phyloP scores from a whole-genome alignment of 139 green algal genomes.

The Marvania coccoides region DNA sequence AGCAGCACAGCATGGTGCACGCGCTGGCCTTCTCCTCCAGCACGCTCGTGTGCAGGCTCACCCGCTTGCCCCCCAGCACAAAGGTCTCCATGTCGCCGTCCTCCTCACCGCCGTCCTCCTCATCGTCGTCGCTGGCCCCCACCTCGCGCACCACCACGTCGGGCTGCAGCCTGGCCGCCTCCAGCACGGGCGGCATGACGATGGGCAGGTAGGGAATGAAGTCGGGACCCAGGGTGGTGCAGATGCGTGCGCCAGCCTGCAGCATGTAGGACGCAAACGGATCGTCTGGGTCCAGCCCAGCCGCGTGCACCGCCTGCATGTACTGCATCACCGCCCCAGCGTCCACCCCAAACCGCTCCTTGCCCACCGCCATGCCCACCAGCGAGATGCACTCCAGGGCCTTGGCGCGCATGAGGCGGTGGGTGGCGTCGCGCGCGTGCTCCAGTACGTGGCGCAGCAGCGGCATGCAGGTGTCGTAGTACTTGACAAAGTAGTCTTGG shows the following conservation, averaged over 20 bases:
- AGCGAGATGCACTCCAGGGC: constrained; percentile 94
- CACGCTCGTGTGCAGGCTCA: constrained; percentile 65
- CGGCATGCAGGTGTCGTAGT: constrained; percentile 66
- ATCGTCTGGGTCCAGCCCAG: constrained; percentile 59
- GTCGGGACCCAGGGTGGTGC: constrained; percentile 91
- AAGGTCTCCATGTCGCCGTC: constrained; percentile 56
- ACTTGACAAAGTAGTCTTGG: constrained; percentile 76
- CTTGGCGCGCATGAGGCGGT: constrained; percentile 86
- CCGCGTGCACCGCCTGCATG: constrained; percentile 67
- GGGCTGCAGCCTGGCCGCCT: constrained; percentile 66
- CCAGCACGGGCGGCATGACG: constrained; percentile 92
- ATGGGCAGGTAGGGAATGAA: constrained; percentile 92
- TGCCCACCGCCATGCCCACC: constrained; percentile 96
- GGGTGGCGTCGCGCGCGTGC: constrained; percentile 47
- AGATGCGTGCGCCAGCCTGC: constrained; percentile 92
- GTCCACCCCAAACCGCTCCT: constrained; percentile 78
- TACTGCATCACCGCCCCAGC: constrained; percentile 82
- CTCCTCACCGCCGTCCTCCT: constrained; percentile 59
- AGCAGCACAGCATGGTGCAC: constrained; percentile 98
- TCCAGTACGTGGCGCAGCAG: constrained; percentile 81
- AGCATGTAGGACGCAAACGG: constrained; percentile 69
- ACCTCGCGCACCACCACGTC: constrained; percentile 73
- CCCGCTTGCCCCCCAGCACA: constrained; percentile 63
- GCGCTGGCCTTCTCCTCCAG: constrained; percentile 97
- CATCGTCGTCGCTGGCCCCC: constrained; percentile 43